Base-by-base conservation (phyloP, 225 moss, liverwort and hornwort species). In the Sphagnum contortum region DNA sequence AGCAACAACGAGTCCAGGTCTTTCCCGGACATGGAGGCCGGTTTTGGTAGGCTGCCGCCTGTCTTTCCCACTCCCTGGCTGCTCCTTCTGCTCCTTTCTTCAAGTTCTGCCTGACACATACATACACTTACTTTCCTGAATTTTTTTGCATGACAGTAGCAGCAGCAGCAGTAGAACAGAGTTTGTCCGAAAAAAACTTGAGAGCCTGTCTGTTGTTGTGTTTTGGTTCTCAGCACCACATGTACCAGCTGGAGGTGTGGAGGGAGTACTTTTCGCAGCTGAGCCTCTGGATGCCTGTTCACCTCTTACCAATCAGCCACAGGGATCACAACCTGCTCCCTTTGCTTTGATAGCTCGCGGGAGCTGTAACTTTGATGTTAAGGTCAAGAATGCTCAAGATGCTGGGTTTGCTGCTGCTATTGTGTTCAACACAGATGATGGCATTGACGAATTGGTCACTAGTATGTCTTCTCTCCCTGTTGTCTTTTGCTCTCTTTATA, bases 401-500 rank as follows among this genome's bases (percentile, higher is more conserved):
- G 96, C 96, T 9, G 96, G 96, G 29, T 98, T 89, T 61, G 78
- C 83, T 47, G 96, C 89, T 75, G 93, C 84, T 67, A 84, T 98
- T 71, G 87, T 98, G 45, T 93, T 88, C 74, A 86, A 98, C 58
- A 87, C 89, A 60, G 86, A 85, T 71, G 96, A 98, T 56, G 80
- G 76, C 50, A 29, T 77, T 56, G 77, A 81, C 53, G 96, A 91
- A 48, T 68, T 98, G 61, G 88, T 98, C 55, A 92, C 93, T 76
- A 98, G 96, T 98, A 86, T 80, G 96, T 68, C 11, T 61, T 61
- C 9, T 10, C 5, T 51, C 61, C 64, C 67, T 49, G 56, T 47
- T 59, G 45, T 73, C 9, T 47, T 45, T 8, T 3, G 10, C 8
- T 45, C 10, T 61, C 47, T 60, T 45, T 3, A 11, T 5, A 57